These are phyloP conservation scores for Trichoderma sp. DNA, from an alignment of 2,329 filamentous ascomycete genomes.

Conservation along the genomic window DNA sequence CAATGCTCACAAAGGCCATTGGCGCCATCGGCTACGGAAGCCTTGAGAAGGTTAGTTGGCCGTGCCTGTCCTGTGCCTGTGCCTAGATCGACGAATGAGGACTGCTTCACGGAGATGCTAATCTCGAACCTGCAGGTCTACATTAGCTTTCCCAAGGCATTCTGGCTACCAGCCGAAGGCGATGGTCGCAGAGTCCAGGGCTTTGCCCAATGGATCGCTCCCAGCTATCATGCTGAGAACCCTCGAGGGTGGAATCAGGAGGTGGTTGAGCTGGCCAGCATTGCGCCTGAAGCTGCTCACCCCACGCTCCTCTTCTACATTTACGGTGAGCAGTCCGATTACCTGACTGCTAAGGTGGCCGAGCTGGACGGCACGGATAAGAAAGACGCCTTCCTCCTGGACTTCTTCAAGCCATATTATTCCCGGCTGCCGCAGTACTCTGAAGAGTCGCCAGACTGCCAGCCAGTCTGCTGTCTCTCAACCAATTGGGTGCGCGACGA, in stretches of 20 bases:
- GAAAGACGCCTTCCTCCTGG: constrained; percentile 53
- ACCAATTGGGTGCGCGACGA: constrained; percentile 79
- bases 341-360: constrained; percentile 48
- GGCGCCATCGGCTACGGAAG: constrained; percentile 65
- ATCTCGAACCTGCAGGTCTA: constrained; percentile 41
- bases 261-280: constrained; percentile 70
- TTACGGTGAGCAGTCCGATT: constrained; percentile 59
- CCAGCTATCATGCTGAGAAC: constrained; percentile 62
- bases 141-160: constrained; percentile 70
- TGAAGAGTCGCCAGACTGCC: constrained; percentile 51
- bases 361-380: constrained; percentile 43
- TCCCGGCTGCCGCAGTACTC: constrained; percentile 69
- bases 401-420: constrained; percentile 76
- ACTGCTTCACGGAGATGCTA: neutral
- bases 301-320: constrained; percentile 85
- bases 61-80: neutral
- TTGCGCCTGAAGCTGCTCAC: constrained; percentile 59
- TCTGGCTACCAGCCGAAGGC: constrained; percentile 58
- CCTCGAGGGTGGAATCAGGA: constrained; percentile 70
- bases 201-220: constrained; percentile 74
- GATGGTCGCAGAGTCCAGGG: constrained; percentile 50
- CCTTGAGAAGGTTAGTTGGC: constrained; percentile 61
- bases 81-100: neutral
- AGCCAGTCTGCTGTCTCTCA: constrained; percentile 60
- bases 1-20: constrained; percentile 58